These are phyloP conservation scores for Anethum foeniculum DNA, from an alignment of 140 eudicot species.

Conservation along the genomic window DNA sequence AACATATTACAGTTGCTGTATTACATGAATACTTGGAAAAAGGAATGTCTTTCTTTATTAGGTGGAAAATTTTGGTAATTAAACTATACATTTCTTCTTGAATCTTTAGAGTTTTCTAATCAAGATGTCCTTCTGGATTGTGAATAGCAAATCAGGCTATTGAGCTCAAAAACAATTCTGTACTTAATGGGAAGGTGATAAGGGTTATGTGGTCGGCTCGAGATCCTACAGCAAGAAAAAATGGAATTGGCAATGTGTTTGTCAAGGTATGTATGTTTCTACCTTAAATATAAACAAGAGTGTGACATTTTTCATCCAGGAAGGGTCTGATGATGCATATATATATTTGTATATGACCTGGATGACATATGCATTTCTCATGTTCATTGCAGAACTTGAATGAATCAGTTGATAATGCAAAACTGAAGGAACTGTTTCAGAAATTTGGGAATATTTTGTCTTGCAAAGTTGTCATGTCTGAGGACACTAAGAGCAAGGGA, in stretches of 20 bases:
- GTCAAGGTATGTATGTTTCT: conserved; percentile 47
- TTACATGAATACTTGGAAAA: neutral
- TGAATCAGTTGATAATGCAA: conserved; percentile 49
- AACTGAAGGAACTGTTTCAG: conserved; percentile 70
- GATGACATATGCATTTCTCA: neutral
- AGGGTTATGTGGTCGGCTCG: conserved; percentile 79
- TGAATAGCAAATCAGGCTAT: conserved; percentile 63
- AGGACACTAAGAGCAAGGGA: conserved; percentile 77
- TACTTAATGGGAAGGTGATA: conserved; percentile 55
- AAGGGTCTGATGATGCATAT: neutral
- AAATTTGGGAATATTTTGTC: conserved; percentile 65
- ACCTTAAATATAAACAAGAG: neutral
- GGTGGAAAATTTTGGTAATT: neutral
- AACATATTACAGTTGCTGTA: neutral
- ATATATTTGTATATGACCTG: neutral
- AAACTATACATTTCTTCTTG: neutral
- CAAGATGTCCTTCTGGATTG: neutral
- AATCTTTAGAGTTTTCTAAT: neutral
- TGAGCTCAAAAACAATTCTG: conserved; percentile 57
- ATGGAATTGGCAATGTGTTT: conserved; percentile 79
- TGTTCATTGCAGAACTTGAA: conserved; percentile 55
- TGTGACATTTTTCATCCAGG: neutral
- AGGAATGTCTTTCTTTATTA: neutral
- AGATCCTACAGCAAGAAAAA: conserved; percentile 62
- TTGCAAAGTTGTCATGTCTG: conserved; percentile 63